Percentiles rank a stretch among this genome's conserved stretches.
phyloP scores from a whole-genome alignment of 352 stramenopile genomes.

The Pythium apleroticum region DNA sequence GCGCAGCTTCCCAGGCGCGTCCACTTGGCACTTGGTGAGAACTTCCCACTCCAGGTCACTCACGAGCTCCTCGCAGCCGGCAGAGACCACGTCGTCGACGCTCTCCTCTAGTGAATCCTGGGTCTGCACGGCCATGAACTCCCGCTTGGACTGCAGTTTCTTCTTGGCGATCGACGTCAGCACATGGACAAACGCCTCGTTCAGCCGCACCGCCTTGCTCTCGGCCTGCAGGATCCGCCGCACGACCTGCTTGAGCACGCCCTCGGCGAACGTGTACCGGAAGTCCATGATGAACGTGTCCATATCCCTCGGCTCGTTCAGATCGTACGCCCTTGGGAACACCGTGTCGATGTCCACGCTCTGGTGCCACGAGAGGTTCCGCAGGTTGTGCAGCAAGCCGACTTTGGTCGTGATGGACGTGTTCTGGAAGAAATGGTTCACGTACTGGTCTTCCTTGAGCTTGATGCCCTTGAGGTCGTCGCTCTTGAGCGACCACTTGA shows the following conservation, averaged over 20 bases:
- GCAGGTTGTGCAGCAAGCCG: conserved; percentile 85
- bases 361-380: conserved; percentile 77
- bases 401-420: conserved; percentile 92
- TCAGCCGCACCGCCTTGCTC: conserved; percentile 30
- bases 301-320: conserved; percentile 83
- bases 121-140: conserved; percentile 4
- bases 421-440: conserved; percentile 92
- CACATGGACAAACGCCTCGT: conserved; percentile 60
- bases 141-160: conserved; percentile 52
- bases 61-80: conserved; percentile 49
- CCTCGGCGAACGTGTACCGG: conserved; percentile 77
- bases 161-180: conserved; percentile 52
- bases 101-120: conserved; percentile 58
- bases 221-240: conserved; percentile 23
- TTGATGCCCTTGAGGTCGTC: conserved; percentile 79
- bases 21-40: conserved; percentile 45
- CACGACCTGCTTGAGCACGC: conserved; percentile 76
- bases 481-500: conserved; percentile 92
- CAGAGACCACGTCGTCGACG: conserved; percentile 38
- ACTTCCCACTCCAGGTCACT: conserved; percentile 81
- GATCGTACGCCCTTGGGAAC: conserved; percentile 90
- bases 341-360: conserved; percentile 77
- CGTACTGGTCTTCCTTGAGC: conserved; percentile 84
- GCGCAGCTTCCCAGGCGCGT: conserved; percentile 46
- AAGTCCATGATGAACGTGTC: conserved; percentile 91